Percentiles rank a stretch among this genome's conserved stretches.
phyloP scores from a whole-genome alignment of 2,329 filamentous ascomycete genomes.

The Aspergillus viridinutans region DNA sequence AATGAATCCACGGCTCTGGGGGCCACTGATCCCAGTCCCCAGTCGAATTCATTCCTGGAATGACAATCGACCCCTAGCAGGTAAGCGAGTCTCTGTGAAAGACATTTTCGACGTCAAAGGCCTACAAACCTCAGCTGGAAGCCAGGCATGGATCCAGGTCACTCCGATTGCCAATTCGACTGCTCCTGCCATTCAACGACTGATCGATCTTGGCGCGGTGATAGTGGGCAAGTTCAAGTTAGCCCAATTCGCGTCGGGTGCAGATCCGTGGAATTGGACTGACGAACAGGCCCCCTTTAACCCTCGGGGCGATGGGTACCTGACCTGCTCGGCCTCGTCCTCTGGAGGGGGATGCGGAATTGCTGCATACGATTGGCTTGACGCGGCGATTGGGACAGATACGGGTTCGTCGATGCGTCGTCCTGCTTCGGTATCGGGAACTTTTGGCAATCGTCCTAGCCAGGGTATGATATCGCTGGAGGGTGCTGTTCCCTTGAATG shows the following conservation, averaged over 20 bases:
- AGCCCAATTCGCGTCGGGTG: constrained; percentile 32
- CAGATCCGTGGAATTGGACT: constrained; percentile 17
- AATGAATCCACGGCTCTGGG: neutral
- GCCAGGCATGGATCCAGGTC: constrained; percentile 26
- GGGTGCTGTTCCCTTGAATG: constrained; percentile 40
- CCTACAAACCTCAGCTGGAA: constrained; percentile 31
- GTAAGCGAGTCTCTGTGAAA: constrained; percentile 33
- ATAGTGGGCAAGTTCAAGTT: constrained; percentile 35
- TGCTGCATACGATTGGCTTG: constrained; percentile 40
- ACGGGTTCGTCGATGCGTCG: constrained; percentile 48
- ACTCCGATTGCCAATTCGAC: constrained; percentile 21
- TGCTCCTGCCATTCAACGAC: constrained; percentile 29
- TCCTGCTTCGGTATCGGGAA: constrained; percentile 41
- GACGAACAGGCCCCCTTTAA: constrained; percentile 32
- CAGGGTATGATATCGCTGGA: constrained; percentile 40
- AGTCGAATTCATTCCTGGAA: constrained; percentile 17
- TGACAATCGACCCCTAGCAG: constrained; percentile 32
- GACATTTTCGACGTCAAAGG: constrained; percentile 36
- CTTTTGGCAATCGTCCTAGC: constrained; percentile 46
- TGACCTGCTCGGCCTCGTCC: constrained; percentile 29
- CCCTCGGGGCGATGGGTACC: constrained; percentile 35
- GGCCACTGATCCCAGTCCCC: constrained; percentile 7
- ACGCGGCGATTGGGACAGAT: constrained; percentile 37
- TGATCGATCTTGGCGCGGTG: constrained; percentile 32
- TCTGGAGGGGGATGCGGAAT: constrained; percentile 31